Percentiles rank a stretch among this genome's conserved stretches.
Conservation (phyloP, 179 eudicot genomes). For the Corrigiola litoralis region DNA sequence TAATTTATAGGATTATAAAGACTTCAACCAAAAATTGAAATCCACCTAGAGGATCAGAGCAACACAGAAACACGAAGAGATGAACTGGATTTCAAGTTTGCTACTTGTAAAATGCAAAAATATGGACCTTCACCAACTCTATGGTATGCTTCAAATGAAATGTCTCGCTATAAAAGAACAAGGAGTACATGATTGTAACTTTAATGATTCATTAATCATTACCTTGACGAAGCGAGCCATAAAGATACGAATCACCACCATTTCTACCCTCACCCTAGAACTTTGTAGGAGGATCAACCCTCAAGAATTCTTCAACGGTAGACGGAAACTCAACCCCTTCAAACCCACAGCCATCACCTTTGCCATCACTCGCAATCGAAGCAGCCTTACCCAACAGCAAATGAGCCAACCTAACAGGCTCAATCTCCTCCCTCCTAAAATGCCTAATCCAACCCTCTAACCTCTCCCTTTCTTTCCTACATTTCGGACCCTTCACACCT, state of each 20-base stretch:
- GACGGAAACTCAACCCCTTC: constrained; percentile 60
- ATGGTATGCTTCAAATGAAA: background rate
- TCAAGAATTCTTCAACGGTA: constrained; percentile 65
- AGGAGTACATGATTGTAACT: background rate
- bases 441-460: constrained; percentile 74
- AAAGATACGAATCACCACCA: background rate
- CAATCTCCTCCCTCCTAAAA: constrained; percentile 36
- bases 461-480: constrained; percentile 57
- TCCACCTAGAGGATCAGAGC: too few species aligned
- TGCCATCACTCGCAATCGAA: constrained; percentile 5
- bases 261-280: background rate
- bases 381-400: constrained; percentile 75
- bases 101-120: too few species aligned
- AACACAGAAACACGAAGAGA: too few species aligned
- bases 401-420: constrained; percentile 71
- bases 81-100: too few species aligned
- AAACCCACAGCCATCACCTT: constrained; percentile 22
- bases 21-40: too few species aligned
- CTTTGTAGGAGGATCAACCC: constrained; percentile 48
- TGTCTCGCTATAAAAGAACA: background rate
- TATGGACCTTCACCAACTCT: too few species aligned
- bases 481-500: constrained; percentile 69
- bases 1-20: too few species aligned
- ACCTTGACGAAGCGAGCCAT: background rate
- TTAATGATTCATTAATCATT: background rate